These are phyloP conservation scores for Oenanthe javanica DNA, from an alignment of 140 eudicot species.

Conservation along the genomic window DNA sequence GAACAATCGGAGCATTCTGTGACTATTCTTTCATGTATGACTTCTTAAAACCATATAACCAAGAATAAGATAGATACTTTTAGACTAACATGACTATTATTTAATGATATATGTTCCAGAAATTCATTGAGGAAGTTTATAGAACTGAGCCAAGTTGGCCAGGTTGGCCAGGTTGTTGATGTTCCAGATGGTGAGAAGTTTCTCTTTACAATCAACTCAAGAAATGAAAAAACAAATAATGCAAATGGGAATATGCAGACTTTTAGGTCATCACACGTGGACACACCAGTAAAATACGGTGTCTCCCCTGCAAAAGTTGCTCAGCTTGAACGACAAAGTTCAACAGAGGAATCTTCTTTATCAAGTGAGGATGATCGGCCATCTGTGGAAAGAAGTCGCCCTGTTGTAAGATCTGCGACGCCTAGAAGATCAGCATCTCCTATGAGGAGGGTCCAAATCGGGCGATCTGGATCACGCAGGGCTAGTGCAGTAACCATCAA, in stretches of 20 bases:
- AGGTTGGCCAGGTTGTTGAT: constrained; percentile 11
- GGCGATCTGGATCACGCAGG: constrained; percentile 87
- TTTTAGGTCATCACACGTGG: constrained; percentile 19
- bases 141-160: constrained; percentile 29
- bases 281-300: constrained; percentile 49
- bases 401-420: constrained; percentile 52
- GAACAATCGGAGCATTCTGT: neutral
- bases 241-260: constrained; percentile 11
- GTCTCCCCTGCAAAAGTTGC: constrained; percentile 74
- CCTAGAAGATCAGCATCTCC: constrained; percentile 97
- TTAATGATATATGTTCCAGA: constrained; percentile 34
- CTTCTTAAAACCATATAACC: neutral
- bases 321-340: constrained; percentile 56
- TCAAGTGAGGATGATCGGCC: constrained; percentile 76
- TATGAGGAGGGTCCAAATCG: constrained; percentile 89
- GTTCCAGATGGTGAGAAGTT: constrained; percentile 14
- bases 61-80: neutral
- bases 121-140: constrained; percentile 36
- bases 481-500: constrained; percentile 67
- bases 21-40: neutral
- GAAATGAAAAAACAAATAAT: constrained; percentile 15
- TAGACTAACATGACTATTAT: constrained; percentile 13
- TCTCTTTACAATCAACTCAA: constrained; percentile 16
- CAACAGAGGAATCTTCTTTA: constrained; percentile 53
- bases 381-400: constrained; percentile 67